Evolutionary conservation across 2,329 filamentous ascomycete genomes (phyloP).

Genomic region (Graphilbum sp.): DNA sequence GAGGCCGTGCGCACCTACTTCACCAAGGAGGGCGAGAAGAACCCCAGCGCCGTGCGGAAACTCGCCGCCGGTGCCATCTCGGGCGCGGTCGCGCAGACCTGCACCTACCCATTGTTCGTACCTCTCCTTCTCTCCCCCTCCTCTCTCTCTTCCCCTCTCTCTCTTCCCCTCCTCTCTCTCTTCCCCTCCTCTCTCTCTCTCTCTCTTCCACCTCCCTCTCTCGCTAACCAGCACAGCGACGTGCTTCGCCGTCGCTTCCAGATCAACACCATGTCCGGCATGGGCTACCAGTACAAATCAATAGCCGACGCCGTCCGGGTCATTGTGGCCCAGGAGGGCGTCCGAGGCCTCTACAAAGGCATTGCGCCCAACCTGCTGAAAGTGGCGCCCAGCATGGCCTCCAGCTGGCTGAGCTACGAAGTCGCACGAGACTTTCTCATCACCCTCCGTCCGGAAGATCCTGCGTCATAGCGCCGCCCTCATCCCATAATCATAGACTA

Average conservation of each 20-base stretch:
- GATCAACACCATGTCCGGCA: constrained; percentile 97
- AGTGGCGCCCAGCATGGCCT: constrained; percentile 96
- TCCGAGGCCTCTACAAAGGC: constrained; percentile 83
- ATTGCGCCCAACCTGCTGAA: constrained; percentile 92
- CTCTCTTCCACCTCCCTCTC: not conserved
- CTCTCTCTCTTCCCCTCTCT: too few relatives aligned
- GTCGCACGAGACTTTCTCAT: constrained; percentile 78
- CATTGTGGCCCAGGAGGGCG: constrained; percentile 71
- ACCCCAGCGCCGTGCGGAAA: constrained; percentile 66
- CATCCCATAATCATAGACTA: too few relatives aligned
- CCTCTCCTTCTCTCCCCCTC: not conserved
- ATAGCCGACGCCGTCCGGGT: constrained; percentile 68
- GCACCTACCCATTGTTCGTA: constrained; percentile 94
- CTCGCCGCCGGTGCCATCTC: constrained; percentile 81
- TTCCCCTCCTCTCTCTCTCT: not conserved
- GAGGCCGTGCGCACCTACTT: constrained; percentile 72
- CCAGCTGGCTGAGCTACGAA: constrained; percentile 96
- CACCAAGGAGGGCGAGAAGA: constrained; percentile 74
- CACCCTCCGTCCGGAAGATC: constrained; percentile 30
- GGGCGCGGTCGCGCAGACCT: constrained; percentile 92
- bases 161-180: constrained; percentile 30
- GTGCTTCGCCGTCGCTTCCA: constrained; percentile 89
- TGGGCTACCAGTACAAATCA: constrained; percentile 90
- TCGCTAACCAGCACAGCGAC: constrained; percentile 37
- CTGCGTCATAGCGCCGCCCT: too few relatives aligned